Base-by-base conservation (phyloP, 106 monocot genomes). In the Dendrobium nobile region DNA sequence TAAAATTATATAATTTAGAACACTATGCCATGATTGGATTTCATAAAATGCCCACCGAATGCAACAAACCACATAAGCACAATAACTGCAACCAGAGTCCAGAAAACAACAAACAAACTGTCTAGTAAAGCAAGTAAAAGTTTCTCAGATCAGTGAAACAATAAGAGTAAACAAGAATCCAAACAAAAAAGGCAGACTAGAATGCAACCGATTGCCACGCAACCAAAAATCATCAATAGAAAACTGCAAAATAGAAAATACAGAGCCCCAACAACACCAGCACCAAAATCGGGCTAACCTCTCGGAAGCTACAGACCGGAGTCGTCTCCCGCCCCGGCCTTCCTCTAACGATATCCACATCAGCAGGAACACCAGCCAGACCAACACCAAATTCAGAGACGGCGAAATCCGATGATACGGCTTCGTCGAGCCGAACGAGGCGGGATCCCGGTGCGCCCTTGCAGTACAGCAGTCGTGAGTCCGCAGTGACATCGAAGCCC, bases 381-480 rank as follows among this genome's bases (percentile, higher is more conserved):
- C 87, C 82, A 0, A 70, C 84, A 2, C 41, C 79, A 54, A 15
- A 43, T 2, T 80, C 87, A 0, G 77, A 16, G 58, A 93, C 15
- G 2, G 3, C 67, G 44, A 91, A 75, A 41, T 85, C 85, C 82
- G 86, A 45, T 16, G 64, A 47, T 48, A 33, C 45, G 15, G 5
- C 77, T 67, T 80, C 92, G 41, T 85, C 84, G 7, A 86, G 33
- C 54, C 31, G 72, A 43, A 89, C 80, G 61, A 95, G 87, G 43
- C 88, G 79, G 28, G 88, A 86, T 41, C 87, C 92, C 2, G 89
- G 80, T 18, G 87, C 78, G 27, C 93, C 96, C 82, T 93, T 96
- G 87, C 96, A 96, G 88, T 96, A 96, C 80, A 96, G 91, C 18
- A 96, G 88, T 20, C 96, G 85, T 10, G 87, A 85, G 77, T 96